Base-by-base conservation (phyloP, 23 red algal species). In the Agarophyton chilense region DNA sequence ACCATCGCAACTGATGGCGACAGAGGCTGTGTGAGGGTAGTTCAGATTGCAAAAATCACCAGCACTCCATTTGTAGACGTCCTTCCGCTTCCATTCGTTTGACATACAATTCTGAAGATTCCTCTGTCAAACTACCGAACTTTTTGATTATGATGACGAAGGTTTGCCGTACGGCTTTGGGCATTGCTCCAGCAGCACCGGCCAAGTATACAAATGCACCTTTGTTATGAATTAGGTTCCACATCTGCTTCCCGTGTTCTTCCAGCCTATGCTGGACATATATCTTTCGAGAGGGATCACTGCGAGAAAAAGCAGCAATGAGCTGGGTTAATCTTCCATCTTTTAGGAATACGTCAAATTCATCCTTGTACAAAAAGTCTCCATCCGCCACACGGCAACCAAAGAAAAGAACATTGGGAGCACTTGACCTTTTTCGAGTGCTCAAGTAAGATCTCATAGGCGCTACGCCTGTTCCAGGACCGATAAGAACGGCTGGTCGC, bases 391-490 rank as follows among this genome's bases (percentile, higher is more conserved):
- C 35, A 28, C 95, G 72, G 66, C 95, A 98, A 17, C 95, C 95
- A 56, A 94, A 98, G 53, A 94, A 98, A 17, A 98, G 63, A 26
- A 84, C 25, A 4, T 28, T 83, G 17, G 51, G n/a, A 0, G n/a
- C 19, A 36, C 1, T 36, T 17, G 24, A 21, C 0, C 38, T 17
- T 17, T 19, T 46, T 12, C 32, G 17, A 0, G 74, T 36, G 33
- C 65, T 81, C 50, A 90, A 39, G 89, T 77, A 94, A 25, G 95
- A 89, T 26, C 95, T 91, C 81, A 98, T 91, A 2, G 95, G 95
- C 33, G 95, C 86, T 10, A 98, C 88, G 25, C 95, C 95, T n/a
- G 95, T 98, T 14, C 95, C 95, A 18, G 95, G 90, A 34, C 95
- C 95, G 28, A 98, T 68, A 42, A 93, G 53, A 42, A 98, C 83